phyloP scores from a whole-genome alignment of 805 yeast genomes.

The Zygosaccharomyces kombuchaensis region DNA sequence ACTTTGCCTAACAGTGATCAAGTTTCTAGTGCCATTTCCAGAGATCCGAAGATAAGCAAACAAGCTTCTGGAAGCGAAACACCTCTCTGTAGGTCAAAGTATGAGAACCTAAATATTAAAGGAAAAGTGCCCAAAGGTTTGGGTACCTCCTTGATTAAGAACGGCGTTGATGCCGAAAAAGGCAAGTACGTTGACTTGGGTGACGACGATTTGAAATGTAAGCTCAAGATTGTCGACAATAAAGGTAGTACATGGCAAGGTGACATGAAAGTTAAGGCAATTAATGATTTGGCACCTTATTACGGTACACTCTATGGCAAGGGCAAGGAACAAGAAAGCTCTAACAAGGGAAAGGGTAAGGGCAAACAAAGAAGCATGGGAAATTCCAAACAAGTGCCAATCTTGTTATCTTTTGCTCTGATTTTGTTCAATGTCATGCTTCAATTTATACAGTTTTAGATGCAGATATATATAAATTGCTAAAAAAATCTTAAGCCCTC shows the following conservation, averaged over 20 bases:
- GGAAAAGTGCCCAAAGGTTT: slow-evolving; percentile 39
- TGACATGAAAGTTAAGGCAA: slow-evolving; percentile 15
- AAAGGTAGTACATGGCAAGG: slow-evolving; percentile 38
- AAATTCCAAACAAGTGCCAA: background rate
- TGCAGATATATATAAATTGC: background rate
- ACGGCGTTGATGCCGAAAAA: slow-evolving; percentile 44
- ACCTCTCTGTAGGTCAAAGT: slow-evolving; percentile 39
- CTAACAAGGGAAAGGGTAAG: background rate
- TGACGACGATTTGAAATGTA: slow-evolving; percentile 41
- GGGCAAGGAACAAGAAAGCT: background rate
- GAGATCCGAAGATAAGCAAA: slow-evolving; percentile 2
- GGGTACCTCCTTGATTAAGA: slow-evolving; percentile 43
- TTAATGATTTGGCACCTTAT: slow-evolving; percentile 3
- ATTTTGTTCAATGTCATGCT: background rate
- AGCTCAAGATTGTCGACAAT: slow-evolving; percentile 40
- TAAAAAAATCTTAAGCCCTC: background rate
- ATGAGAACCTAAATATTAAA: slow-evolving; percentile 42
- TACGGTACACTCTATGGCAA: background rate
- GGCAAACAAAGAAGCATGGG: background rate
- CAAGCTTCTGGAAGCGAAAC: slow-evolving; percentile 5
- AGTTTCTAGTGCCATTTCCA: slow-evolving; percentile 5
- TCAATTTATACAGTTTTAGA: background rate
- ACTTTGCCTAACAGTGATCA: slow-evolving; percentile 28
- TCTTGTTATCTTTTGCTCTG: background rate
- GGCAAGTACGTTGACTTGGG: slow-evolving; percentile 50